Evolutionary conservation across 2,329 filamentous ascomycete genomes (phyloP), one percentile per base, ranked within the genome.

Genomic region (Domatiomyces globalis): DNA sequence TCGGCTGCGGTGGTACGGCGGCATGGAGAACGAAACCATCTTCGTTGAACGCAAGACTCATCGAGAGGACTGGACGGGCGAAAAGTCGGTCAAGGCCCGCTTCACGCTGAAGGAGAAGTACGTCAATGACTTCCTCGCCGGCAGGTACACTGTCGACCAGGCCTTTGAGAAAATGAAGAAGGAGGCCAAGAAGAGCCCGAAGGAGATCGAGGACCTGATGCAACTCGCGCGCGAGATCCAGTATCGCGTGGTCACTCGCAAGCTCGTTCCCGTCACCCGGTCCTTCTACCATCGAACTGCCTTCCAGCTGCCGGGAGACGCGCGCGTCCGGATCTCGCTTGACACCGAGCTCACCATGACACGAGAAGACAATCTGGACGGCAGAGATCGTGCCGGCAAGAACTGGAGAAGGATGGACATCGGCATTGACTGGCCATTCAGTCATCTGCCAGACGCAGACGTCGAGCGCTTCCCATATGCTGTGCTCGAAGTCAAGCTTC

Each of bases 341-440:
- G 92, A 98, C 65, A 96, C 92, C 0, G 92, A 98, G 66, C 76
- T 98, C 51, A 89, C 87, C 33, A 94, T 98, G 87, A 75, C 86
- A 46, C 85, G 92, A 22, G 92, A 98, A 67, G 92, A 98, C 66
- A 96, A 96, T 63, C 70, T 95, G 42, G 89, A 95, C 63, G 90
- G 88, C 44, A 77, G 75, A 47, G 72, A 69, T 51, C 80, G 92
- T 47, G 75, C 81, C 4, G 92, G 90, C 18, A 77, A 89, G 59
- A 95, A 96, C 70, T 98, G 92, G 92, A 80, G 92, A 54, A 81
- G 92, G 44, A 96, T 85, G 81, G 92, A 98, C 66, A 96, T 98
- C 64, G 92, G 92, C 4, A 87, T 98, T 55, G 92, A 98, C 67
- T 95, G 76, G 65, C 92, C 92, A 0, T 98, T 98, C 70, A 82